These are phyloP conservation scores for Ogataea ramenticola DNA, from an alignment of 805 yeast species.

Conservation along the genomic window DNA sequence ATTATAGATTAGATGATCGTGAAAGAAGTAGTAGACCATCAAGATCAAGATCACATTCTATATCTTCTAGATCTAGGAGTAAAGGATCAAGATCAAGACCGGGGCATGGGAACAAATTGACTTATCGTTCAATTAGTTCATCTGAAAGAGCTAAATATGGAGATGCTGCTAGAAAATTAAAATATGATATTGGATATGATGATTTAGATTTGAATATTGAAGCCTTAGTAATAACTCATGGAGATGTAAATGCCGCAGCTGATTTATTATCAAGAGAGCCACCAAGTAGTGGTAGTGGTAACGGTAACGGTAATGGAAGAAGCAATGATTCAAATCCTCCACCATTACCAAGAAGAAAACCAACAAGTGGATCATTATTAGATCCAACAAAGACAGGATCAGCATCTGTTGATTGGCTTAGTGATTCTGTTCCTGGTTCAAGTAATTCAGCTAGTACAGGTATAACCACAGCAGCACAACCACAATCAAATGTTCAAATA, in stretches of 20 bases:
- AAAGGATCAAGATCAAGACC: too few relatives aligned
- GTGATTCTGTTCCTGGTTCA: conserved; percentile 14
- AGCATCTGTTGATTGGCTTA: conserved; percentile 29
- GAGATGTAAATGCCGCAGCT: conserved; percentile 53
- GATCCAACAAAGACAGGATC: conserved; percentile 19
- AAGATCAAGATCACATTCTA: conserved; percentile 1
- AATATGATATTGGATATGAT: conserved; percentile 47
- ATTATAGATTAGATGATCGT: conserved; percentile 25
- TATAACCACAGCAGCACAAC: conserved; percentile 19
- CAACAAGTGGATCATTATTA: conserved; percentile 22
- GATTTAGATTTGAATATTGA: conserved; percentile 55
- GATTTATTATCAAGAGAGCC: conserved; percentile 44
- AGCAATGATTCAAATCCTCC: too few relatives aligned
- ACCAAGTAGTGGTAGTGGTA: conserved; percentile 6
- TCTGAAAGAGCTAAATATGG: conserved; percentile 46
- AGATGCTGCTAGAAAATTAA: conserved; percentile 38
- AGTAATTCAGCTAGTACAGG: conserved; percentile 1
- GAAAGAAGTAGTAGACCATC: conserved; percentile 1
- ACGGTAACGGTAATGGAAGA: conserved; percentile 27
- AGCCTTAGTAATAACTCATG: conserved; percentile 51
- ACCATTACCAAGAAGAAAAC: conserved; percentile 33
- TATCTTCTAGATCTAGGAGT: not conserved
- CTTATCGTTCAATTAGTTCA: conserved; percentile 46
- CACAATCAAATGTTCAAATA: conserved; percentile 36
- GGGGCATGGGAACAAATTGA: conserved; percentile 32